A percentile compares a stretch with the other conserved stretches of the same genome.
phyloP scores from a whole-genome alignment of 176 grass and related monocot genomes.

The Avena atlantica region DNA sequence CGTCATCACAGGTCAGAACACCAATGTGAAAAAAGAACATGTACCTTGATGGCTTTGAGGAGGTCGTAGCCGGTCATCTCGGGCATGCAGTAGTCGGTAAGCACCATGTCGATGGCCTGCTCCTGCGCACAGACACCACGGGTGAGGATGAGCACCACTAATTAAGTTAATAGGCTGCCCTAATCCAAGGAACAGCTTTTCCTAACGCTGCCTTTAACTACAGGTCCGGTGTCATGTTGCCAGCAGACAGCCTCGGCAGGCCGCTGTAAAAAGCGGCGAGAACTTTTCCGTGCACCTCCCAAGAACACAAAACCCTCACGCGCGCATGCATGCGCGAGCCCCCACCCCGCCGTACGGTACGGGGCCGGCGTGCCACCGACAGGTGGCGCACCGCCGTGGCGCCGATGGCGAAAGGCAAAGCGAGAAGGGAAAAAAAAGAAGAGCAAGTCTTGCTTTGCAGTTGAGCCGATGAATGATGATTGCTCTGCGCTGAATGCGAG shows the following conservation, averaged over 20 bases:
- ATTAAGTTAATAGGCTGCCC: not conserved
- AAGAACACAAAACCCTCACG: slow-evolving; percentile 49
- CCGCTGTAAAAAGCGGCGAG: slow-evolving; percentile 45
- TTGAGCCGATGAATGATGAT: not conserved
- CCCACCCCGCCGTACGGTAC: slow-evolving; percentile 6
- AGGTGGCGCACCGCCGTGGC: slow-evolving; percentile 19
- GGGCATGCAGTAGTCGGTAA: slow-evolving; percentile 99
- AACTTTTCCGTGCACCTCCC: slow-evolving; percentile 39
- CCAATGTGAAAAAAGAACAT: not conserved
- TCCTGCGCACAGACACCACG: slow-evolving; percentile 48
- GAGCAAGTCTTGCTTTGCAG: not conserved
- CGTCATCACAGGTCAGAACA: not conserved
- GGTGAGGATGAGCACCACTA: not conserved
- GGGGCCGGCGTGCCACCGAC: slow-evolving; percentile 23
- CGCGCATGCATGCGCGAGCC: slow-evolving; percentile 40
- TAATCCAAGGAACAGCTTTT: slow-evolving; percentile 5
- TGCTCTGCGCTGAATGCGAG: not conserved
- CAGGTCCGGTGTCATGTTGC: not conserved
- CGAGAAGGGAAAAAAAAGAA: not conserved
- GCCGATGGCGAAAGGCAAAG: not conserved
- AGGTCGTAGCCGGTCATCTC: slow-evolving; percentile 99
- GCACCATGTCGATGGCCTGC: slow-evolving; percentile 87
- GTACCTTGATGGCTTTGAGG: slow-evolving; percentile 90
- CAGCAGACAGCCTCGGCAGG: slow-evolving; percentile 30
- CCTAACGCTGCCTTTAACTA: not conserved